phyloP scores from a whole-genome alignment of 1,284 basidiomycete genomes.

The Cystobasidium pallidum region DNA sequence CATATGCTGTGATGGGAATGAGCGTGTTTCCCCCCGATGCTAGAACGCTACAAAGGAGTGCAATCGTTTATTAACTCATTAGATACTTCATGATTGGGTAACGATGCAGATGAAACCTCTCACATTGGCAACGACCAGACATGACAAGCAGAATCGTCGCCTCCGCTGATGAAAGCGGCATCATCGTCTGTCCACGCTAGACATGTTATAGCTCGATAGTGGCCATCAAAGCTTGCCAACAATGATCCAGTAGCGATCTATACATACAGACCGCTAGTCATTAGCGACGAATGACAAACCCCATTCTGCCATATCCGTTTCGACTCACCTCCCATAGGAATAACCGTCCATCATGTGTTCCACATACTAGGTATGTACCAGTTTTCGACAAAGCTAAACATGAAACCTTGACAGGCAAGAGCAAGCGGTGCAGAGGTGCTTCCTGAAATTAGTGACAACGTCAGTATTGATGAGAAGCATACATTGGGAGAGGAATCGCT shows the following conservation, averaged over 20 bases:
- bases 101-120: slow-evolving; percentile 52
- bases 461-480: background rate
- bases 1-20: slow-evolving; percentile 65
- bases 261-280: background rate
- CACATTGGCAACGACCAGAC: slow-evolving; percentile 87
- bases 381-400: slow-evolving; percentile 74
- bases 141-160: slow-evolving; percentile 83
- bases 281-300: background rate
- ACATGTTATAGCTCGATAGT: slow-evolving; percentile 84
- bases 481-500: background rate
- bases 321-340: slow-evolving; percentile 87
- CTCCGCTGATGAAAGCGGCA: slow-evolving; percentile 76
- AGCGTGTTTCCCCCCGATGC: slow-evolving; percentile 22
- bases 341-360: slow-evolving; percentile 82
- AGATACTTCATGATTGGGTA: background rate
- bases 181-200: slow-evolving; percentile 82
- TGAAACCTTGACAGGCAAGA: slow-evolving; percentile 74
- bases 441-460: slow-evolving; percentile 25
- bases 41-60: slow-evolving; percentile 6
- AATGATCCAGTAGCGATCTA: slow-evolving; percentile 82
- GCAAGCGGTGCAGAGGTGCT: slow-evolving; percentile 30
- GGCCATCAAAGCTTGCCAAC: slow-evolving; percentile 87
- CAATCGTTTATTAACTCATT: background rate
- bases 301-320: no score
- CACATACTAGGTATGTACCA: slow-evolving; percentile 80